Percentiles rank a stretch among this genome's conserved stretches.
These are phyloP conservation scores for Chamaecyparis obtusa DNA, from an alignment of 75 land plant species.

Conservation along the genomic window DNA sequence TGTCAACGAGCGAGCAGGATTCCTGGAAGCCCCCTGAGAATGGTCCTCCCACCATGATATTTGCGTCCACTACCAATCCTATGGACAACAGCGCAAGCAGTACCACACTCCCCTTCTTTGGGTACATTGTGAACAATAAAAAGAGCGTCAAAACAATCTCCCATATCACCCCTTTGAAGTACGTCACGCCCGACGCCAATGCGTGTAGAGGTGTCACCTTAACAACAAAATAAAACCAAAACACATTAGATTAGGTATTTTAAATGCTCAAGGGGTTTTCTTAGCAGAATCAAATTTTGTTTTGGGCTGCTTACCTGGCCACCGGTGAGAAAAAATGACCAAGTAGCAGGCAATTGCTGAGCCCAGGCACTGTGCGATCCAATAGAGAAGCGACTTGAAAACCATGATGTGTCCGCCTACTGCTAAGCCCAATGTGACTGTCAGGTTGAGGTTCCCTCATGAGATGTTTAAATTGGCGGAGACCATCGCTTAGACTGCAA, in stretches of 20 bases:
- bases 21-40: conserved; percentile 94
- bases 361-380: conserved; percentile 57
- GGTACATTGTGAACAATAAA: conserved; percentile 29
- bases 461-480: conserved; percentile 27
- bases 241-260: too few species aligned
- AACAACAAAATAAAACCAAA: background rate
- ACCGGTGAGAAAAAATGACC: conserved; percentile 50
- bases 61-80: conserved; percentile 72
- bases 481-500: background rate
- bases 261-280: too few species aligned
- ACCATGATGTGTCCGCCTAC: conserved; percentile 69
- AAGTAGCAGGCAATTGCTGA: conserved; percentile 55
- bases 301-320: conserved; percentile 16
- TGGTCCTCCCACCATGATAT: conserved; percentile 77
- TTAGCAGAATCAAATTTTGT: background rate
- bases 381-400: conserved; percentile 48
- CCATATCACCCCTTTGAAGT: conserved; percentile 13
- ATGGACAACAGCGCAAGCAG: conserved; percentile 44
- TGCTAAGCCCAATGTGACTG: conserved; percentile 72
- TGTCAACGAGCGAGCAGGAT: conserved; percentile 94
- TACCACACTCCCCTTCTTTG: conserved; percentile 18
- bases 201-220: conserved; percentile 21
- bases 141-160: conserved; percentile 27
- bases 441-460: conserved; percentile 80
- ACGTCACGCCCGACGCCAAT: conserved; percentile 17